A percentile compares a stretch with the other conserved stretches of the same genome.
Conservation (phyloP, 306 rosid species). For the Trifolium fragiferum region DNA sequence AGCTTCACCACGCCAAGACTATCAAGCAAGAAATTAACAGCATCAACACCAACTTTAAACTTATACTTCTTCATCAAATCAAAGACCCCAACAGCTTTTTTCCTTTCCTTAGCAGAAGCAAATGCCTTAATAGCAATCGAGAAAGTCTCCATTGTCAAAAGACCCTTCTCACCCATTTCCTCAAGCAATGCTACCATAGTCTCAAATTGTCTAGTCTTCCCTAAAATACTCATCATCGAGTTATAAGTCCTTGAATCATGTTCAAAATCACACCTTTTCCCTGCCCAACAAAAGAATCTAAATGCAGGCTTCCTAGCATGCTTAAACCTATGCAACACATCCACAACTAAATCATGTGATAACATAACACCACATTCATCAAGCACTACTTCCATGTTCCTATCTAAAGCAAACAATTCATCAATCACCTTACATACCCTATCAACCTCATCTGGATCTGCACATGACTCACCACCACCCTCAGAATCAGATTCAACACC, state of each 20-base stretch:
- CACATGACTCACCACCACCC: conserved; percentile 44
- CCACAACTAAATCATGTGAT: conserved; percentile 80
- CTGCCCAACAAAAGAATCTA: conserved; percentile 92
- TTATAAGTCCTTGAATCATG: conserved; percentile 76
- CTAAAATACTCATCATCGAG: conserved; percentile 72
- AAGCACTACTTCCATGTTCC: conserved; percentile 92
- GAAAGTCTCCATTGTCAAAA: conserved; percentile 82
- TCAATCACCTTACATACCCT: conserved; percentile 84
- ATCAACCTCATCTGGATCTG: conserved; percentile 64
- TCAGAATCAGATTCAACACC: conserved; percentile 52
- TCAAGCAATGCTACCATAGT: conserved; percentile 86
- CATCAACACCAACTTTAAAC: conserved; percentile 65
- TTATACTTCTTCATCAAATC: conserved; percentile 83
- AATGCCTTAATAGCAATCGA: conserved; percentile 72
- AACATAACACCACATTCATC: conserved; percentile 67
- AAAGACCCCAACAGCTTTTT: conserved; percentile 79
- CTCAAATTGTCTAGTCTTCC: conserved; percentile 91
- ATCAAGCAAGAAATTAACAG: conserved; percentile 80
- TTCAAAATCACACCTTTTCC: conserved; percentile 61
- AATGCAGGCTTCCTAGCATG: conserved; percentile 91
- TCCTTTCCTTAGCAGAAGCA: conserved; percentile 87
- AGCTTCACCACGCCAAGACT: conserved; percentile 78
- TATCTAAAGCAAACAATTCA: conserved; percentile 87
- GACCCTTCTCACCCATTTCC: conserved; percentile 83
- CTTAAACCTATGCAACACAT: conserved; percentile 72